Base-by-base conservation (phyloP, 106 monocot species). In the Dactylorhiza incarnata region DNA sequence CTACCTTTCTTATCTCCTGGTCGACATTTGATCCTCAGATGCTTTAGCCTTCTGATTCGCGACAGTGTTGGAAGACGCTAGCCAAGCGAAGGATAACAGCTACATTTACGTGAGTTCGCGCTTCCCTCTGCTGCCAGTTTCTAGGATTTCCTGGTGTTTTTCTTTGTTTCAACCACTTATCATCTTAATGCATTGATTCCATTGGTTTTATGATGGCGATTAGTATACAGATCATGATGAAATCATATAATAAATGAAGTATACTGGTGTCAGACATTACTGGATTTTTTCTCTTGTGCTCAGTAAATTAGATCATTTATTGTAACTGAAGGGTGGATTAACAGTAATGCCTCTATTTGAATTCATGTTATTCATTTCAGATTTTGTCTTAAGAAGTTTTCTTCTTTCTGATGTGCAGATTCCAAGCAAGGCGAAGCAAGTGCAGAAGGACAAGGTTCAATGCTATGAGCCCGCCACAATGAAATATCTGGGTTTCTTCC, bases 401-500 rank as follows among this genome's bases (percentile, higher is more conserved):
- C 44, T 17, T 69, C 45, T 17, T 44, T 46, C 14, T 26, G 43
- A 68, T 49, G 24, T 85, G 81, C 69, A 99, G 97, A 89, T 99
- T 79, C 94, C 94, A 8, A 89, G 93, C 23, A 99, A 89, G 83
- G 99, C 91, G 46, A 90, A 83, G 67, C 44, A 73, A 46, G 75
- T 76, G 4, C 92, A 91, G 79, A 86, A 76, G 3, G 99, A 99
- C 80, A 99, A 89, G 83, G 94, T 99, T 48, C 99, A 85, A 51
- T 99, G 99, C 76, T 99, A 94, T 46, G 94, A 99, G 80, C 99
- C 99, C 37, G 94, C 94, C 9, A 99, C 94, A 1, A 94, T 99
- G 99, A 99, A 87, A 80, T 99, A 91, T 78, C 52, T 99, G 77
- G 99, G 99, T 44, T 88, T 48, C 67, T 99, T 90, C 68, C 94